phyloP scores from a whole-genome alignment of 257 asterid species.

The Marsdenia floribunda region DNA sequence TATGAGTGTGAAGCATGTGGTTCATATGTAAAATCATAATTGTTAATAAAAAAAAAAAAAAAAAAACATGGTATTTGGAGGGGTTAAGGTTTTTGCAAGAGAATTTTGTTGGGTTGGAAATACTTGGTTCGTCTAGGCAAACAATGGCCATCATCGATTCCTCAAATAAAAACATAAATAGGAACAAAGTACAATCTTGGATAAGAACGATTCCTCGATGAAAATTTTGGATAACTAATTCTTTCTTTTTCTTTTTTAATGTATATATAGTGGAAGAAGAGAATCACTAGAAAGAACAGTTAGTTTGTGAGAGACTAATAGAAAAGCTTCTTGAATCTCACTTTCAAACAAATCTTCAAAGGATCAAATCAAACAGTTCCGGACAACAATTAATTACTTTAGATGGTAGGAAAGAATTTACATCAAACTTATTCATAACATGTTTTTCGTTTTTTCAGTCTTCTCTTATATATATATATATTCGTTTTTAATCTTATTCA shows the following conservation, averaged over 20 bases:
- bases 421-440: neutral
- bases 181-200: conserved; percentile 5
- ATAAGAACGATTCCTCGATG: neutral
- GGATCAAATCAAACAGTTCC: neutral
- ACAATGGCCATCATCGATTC: neutral
- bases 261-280: neutral
- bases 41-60: too few species aligned
- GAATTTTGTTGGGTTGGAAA: neutral
- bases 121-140: neutral
- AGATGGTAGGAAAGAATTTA: too few species aligned
- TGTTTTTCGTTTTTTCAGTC: neutral
- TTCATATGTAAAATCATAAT: too few species aligned
- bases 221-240: neutral
- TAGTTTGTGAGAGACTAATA: too few species aligned
- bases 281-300: neutral
- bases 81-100: too few species aligned
- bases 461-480: neutral
- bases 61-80: too few species aligned
- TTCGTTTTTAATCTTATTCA: too few species aligned
- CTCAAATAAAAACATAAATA: neutral
- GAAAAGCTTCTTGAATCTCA: conserved; percentile 4
- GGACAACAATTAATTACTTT: neutral
- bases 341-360: neutral
- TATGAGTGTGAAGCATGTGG: too few species aligned
- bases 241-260: neutral